Evolutionary conservation across 73 alveolate species (phyloP).

Genomic region (Paramecium bursaria): DNA sequence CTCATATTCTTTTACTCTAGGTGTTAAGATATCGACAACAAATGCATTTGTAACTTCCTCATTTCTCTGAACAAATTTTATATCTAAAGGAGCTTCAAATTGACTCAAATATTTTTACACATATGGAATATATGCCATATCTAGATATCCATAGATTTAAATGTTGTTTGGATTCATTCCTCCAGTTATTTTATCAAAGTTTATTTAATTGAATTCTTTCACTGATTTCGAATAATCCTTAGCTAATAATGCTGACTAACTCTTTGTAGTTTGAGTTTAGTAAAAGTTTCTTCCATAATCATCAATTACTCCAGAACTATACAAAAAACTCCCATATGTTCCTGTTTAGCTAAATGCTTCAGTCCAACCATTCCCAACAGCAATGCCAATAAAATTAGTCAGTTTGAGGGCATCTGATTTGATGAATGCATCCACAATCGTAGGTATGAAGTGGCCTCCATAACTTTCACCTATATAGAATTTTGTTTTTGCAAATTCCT

Average conservation of each 20-base stretch:
- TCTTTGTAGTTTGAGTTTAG: too few relatives aligned
- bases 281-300: background rate
- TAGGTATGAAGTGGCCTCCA: conserved; percentile 94
- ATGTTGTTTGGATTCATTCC: too few relatives aligned
- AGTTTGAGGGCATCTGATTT: background rate
- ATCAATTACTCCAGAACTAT: conserved; percentile 26
- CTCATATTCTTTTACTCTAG: background rate
- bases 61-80: background rate
- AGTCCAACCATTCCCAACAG: conserved; percentile 81
- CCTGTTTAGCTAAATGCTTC: background rate
- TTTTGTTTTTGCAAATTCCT: conserved; percentile 66
- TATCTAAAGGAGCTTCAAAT: conserved; percentile 2
- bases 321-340: background rate
- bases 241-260: too few relatives aligned
- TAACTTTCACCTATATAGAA: conserved; percentile 88
- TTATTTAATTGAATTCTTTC: too few relatives aligned
- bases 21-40: conserved; percentile 3
- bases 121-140: too few relatives aligned
- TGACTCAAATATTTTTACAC: too few relatives aligned
- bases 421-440: conserved; percentile 41
- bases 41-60: conserved; percentile 21
- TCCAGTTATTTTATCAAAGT: too few relatives aligned
- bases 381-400: conserved; percentile 76
- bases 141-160: too few relatives aligned
- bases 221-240: too few relatives aligned